phyloP scores from a whole-genome alignment of 805 yeast species.

The Cyberlindnera amylophila region DNA sequence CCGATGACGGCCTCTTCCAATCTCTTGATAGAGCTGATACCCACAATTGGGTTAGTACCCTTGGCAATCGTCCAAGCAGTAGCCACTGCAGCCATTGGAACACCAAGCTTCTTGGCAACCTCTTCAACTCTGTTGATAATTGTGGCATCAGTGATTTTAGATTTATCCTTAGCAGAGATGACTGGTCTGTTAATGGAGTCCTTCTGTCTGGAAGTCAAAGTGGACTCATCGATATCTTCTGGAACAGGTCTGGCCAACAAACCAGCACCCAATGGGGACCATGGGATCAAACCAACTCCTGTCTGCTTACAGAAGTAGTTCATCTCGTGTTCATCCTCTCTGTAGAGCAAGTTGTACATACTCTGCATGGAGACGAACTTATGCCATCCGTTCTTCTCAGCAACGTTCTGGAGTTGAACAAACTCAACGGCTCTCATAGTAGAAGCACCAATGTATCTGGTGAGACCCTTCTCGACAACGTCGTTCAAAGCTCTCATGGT shows the following conservation, averaged over 20 bases:
- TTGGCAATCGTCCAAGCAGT: slow-evolving; percentile 51
- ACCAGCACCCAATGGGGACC: slow-evolving; percentile 57
- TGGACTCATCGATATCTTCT: slow-evolving; percentile 5
- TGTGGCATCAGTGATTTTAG: slow-evolving; percentile 25
- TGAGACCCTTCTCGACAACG: slow-evolving; percentile 41
- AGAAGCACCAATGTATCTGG: slow-evolving; percentile 60
- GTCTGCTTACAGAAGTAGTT: slow-evolving; percentile 49
- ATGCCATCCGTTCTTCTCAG: slow-evolving; percentile 53
- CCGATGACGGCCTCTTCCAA: slow-evolving; percentile 49
- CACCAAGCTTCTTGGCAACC: slow-evolving; percentile 41
- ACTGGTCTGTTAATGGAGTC: not conserved
- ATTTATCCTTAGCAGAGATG: slow-evolving; percentile 1
- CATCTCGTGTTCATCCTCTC: slow-evolving; percentile 65
- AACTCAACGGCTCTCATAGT: slow-evolving; percentile 55
- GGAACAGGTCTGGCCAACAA: slow-evolving; percentile 44
- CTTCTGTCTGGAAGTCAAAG: slow-evolving; percentile 12
- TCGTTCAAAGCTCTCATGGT: slow-evolving; percentile 54
- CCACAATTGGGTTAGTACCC: slow-evolving; percentile 54
- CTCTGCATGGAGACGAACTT: slow-evolving; percentile 60
- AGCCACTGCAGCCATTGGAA: slow-evolving; percentile 50
- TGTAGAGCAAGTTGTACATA: slow-evolving; percentile 47
- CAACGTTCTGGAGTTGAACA: slow-evolving; percentile 48
- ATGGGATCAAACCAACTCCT: slow-evolving; percentile 56
- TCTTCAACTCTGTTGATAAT: slow-evolving; percentile 50
- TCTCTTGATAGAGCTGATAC: slow-evolving; percentile 43